Conservation (phyloP, 163 green algal species). For the Trebouxia gelatinosa region DNA sequence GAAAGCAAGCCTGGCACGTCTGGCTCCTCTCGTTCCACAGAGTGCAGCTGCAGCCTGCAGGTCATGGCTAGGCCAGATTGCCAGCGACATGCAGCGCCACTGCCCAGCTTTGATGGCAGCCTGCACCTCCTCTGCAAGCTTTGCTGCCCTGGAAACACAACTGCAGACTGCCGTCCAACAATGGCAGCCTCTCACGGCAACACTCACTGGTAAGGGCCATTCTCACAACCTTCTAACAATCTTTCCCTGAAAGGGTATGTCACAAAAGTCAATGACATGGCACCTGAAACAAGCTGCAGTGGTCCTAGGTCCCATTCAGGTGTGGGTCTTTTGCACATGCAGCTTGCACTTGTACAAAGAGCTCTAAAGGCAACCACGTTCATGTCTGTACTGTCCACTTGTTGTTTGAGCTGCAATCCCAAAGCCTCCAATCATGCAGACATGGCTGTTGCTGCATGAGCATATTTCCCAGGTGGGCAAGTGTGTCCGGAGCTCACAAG, state of each 20-base stretch:
- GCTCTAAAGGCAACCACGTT: too few relatives aligned
- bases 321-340: too few relatives aligned
- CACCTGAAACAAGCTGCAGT: too few relatives aligned
- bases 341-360: too few relatives aligned
- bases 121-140: not conserved
- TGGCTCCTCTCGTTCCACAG: slow-evolving; percentile 40
- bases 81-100: slow-evolving; percentile 45
- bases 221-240: too few relatives aligned
- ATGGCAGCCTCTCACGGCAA: not conserved
- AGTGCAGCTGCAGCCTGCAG: slow-evolving; percentile 55
- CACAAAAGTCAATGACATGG: too few relatives aligned
- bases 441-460: not conserved
- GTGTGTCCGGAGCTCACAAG: too few relatives aligned
- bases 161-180: slow-evolving; percentile 12
- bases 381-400: too few relatives aligned
- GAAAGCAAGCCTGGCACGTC: slow-evolving; percentile 6
- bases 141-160: not conserved
- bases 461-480: not conserved
- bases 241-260: too few relatives aligned
- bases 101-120: slow-evolving; percentile 31
- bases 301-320: too few relatives aligned
- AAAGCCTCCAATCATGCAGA: not conserved
- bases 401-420: not conserved
- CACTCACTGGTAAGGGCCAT: too few relatives aligned
- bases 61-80: slow-evolving; percentile 58